Evolutionary conservation across 1,284 basidiomycete species (phyloP).

Genomic region (Leccinum pallidistipes): DNA sequence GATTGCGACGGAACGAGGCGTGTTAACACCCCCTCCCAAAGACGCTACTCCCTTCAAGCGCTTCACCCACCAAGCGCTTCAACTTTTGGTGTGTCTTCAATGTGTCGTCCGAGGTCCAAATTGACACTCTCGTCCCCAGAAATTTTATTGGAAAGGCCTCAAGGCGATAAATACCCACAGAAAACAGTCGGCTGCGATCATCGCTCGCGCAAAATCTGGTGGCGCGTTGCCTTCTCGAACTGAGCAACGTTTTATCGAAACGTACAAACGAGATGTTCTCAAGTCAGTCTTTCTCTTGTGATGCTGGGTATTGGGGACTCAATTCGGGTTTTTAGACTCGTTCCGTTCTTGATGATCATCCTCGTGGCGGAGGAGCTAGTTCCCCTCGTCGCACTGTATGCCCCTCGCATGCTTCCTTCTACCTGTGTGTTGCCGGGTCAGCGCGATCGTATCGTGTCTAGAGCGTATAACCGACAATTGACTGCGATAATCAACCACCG

Average conservation of each 20-base stretch:
- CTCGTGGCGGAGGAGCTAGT: conserved; percentile 80
- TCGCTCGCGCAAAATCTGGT: conserved; percentile 52
- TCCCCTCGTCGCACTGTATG: conserved; percentile 83
- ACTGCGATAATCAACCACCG: conserved; percentile 33
- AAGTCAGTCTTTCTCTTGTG: conserved; percentile 46
- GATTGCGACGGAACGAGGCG: conserved; percentile 65
- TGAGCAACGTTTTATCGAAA: conserved; percentile 66
- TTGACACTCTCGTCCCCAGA: conserved; percentile 41
- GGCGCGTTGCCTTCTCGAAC: conserved; percentile 58
- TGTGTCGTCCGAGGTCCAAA: not conserved
- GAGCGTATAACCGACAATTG: conserved; percentile 56
- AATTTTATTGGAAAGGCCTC: conserved; percentile 77
- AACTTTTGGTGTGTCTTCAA: conserved; percentile 59
- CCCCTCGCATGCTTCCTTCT: conserved; percentile 82
- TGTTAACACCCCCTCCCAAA: conserved; percentile 62
- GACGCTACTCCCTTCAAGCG: conserved; percentile 55
- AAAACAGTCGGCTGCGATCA: conserved; percentile 52
- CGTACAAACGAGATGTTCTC: conserved; percentile 60
- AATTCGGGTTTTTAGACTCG: conserved; percentile 49
- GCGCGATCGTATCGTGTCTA: conserved; percentile 64
- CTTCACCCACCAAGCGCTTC: conserved; percentile 63
- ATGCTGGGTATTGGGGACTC: not conserved
- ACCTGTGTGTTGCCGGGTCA: conserved; percentile 88
- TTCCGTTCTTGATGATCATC: conserved; percentile 79
- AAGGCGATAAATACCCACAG: conserved; percentile 67